Evolutionary conservation across 176 grass and related monocot species (phyloP).

Genomic region (Leersia perrieri): DNA sequence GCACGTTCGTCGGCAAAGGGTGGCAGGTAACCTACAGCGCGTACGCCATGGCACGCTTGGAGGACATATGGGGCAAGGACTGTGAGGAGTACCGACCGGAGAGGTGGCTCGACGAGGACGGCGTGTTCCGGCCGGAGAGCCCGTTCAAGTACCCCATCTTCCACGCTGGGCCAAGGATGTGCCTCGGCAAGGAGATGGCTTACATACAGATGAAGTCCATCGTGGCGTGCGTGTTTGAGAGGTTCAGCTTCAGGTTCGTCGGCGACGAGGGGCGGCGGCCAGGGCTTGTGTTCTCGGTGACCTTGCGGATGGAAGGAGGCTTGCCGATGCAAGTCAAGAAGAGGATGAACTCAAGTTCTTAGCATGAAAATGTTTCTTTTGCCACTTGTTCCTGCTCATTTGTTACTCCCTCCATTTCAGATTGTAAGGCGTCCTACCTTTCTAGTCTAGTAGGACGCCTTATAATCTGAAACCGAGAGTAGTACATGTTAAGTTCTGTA

Average conservation of each 20-base stretch:
- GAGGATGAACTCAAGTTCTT: background rate
- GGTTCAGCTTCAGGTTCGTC: conserved; percentile 17
- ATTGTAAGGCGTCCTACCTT: too few species aligned
- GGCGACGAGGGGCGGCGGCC: conserved; percentile 1
- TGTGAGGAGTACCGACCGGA: conserved; percentile 47
- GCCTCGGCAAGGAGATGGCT: conserved; percentile 41
- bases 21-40: conserved; percentile 32
- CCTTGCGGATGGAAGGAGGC: conserved; percentile 32
- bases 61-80: conserved; percentile 44
- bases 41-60: conserved; percentile 39
- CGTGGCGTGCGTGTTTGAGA: conserved; percentile 29
- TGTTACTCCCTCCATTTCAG: too few species aligned
- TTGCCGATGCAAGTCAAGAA: background rate
- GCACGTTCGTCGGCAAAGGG: conserved; percentile 49
- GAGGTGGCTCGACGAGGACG: conserved; percentile 34
- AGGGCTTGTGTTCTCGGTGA: conserved; percentile 38
- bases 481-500: background rate
- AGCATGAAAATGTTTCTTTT: background rate
- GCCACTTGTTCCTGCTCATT: background rate
- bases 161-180: conserved; percentile 44
- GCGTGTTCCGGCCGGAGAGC: conserved; percentile 27
- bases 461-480: too few species aligned
- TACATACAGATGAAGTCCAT: background rate
- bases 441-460: too few species aligned
- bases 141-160: conserved; percentile 42